phyloP scores from a whole-genome alignment of 768 basidiomycete genomes.

The Lactifluus rugatus region DNA sequence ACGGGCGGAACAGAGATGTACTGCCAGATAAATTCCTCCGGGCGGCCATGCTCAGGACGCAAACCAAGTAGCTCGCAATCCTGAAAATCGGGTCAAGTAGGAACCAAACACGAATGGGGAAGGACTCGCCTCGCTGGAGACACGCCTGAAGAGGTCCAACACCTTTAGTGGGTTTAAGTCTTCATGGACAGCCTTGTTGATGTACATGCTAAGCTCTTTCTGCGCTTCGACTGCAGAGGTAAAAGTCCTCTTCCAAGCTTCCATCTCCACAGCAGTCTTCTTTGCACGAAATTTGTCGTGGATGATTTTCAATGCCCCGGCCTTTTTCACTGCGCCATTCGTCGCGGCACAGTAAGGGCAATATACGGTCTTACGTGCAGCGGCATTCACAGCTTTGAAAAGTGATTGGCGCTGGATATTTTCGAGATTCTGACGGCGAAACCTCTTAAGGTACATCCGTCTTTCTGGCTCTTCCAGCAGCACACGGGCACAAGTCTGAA shows the following conservation, averaged over 20 bases:
- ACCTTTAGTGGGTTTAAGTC: constrained; percentile 94
- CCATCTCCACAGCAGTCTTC: constrained; percentile 83
- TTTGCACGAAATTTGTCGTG: constrained; percentile 97
- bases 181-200: constrained; percentile 83
- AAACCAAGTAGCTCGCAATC: constrained; percentile 93
- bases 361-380: constrained; percentile 82
- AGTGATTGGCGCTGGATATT: constrained; percentile 80
- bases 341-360: constrained; percentile 90
- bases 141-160: constrained; percentile 81
- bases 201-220: constrained; percentile 74
- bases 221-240: constrained; percentile 72
- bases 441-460: constrained; percentile 75
- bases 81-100: constrained; percentile 30
- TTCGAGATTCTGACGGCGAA: constrained; percentile 83
- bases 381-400: constrained; percentile 74
- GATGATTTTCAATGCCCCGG: constrained; percentile 87
- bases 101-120: background rate
- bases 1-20: constrained; percentile 97
- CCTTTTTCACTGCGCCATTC: constrained; percentile 96
- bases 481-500: constrained; percentile 82
- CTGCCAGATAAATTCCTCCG: constrained; percentile 98
- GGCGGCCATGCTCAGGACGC: constrained; percentile 78
- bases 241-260: constrained; percentile 79
- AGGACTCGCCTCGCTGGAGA: constrained; percentile 73
- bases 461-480: constrained; percentile 83